Conservation (phyloP, 352 stramenopile genomes). For the Phytophthora nicotianae region DNA sequence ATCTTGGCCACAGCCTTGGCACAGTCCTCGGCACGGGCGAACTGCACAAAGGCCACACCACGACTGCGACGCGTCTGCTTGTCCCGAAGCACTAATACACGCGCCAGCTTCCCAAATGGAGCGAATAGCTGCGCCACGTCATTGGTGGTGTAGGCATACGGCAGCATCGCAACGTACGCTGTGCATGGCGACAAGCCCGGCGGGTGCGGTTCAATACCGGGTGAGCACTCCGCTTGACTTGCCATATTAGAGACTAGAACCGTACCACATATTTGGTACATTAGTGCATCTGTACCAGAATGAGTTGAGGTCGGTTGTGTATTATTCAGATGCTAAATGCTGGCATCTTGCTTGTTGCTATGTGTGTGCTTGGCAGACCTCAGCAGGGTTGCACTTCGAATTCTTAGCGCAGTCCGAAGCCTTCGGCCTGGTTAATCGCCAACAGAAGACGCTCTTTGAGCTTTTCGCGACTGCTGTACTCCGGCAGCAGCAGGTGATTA, state of each 20-base stretch:
- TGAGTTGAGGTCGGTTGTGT: not conserved
- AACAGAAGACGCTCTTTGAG: constrained; percentile 78
- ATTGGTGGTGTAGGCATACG: constrained; percentile 88
- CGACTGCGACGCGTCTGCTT: constrained; percentile 73
- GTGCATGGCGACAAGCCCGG: constrained; percentile 44
- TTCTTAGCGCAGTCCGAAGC: constrained; percentile 77
- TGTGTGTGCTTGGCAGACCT: not conserved
- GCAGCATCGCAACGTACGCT: constrained; percentile 89
- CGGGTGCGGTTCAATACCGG: not conserved
- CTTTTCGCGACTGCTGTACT: constrained; percentile 80
- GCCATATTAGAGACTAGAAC: not conserved
- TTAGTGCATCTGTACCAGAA: too few species aligned
- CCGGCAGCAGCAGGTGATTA: constrained; percentile 87
- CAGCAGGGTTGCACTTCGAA: not conserved
- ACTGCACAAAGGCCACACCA: constrained; percentile 88
- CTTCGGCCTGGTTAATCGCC: constrained; percentile 85
- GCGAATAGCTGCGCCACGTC: constrained; percentile 87
- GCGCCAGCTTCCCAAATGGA: constrained; percentile 74
- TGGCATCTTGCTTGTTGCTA: not conserved
- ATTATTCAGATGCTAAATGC: not conserved
- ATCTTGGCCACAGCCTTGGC: constrained; percentile 53
- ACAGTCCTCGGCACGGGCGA: constrained; percentile 71
- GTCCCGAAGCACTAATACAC: constrained; percentile 79
- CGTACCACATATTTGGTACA: constrained; percentile 6
- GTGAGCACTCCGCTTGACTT: constrained; percentile 7